Base-by-base conservation (phyloP, 2,329 filamentous ascomycete genomes). In the Chrysoporthe cubensis region DNA sequence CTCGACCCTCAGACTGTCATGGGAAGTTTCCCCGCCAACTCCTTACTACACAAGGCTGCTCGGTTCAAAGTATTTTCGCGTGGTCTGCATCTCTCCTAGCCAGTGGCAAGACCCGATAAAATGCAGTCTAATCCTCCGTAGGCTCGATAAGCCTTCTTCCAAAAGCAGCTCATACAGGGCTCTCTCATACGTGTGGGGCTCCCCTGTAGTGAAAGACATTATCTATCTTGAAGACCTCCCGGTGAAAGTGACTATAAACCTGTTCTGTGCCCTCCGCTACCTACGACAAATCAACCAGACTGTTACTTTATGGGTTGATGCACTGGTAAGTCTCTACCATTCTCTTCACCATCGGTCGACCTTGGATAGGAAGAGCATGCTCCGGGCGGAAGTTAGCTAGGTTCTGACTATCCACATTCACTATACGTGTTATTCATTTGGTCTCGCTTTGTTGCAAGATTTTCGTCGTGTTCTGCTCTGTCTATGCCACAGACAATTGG, bases 121-220 rank as follows among this genome's bases (percentile, higher is more conserved):
- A 50, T 64, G 61, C 62, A 42, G 1, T 1, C 56, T 67, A 11
- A 14, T 26, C 18, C 13, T 16, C 6, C 46, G 13, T 21, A 4
- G 4, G 13, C 44, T 59, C 11, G 34, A 14, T 1, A 32, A 46
- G 1, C 6, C 8, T 2, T 8, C 1, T 2, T 14, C 1, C 18
- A 32, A 16, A 6, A n/a, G 37, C 11, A 8, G 11, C 37, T 37
- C 66, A 3, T 67, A 67, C 32, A 65, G 11, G 18, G 56, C 66
- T 3, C 34, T 65, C 6, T 67, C 66, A 1, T 67, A 67, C 32
- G 61, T 64, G 5, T 67, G 61, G 61, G 52, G 66, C 2, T 48
- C 48, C 3, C 2, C 61, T 32, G 16, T 6, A 1, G 56, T 37
- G 4, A 64, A 57, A 8, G 61, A 64, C 0, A 56, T 18, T 1